Conservation (phyloP, 1,139 yeast species). For the Taphrina sp. region DNA sequence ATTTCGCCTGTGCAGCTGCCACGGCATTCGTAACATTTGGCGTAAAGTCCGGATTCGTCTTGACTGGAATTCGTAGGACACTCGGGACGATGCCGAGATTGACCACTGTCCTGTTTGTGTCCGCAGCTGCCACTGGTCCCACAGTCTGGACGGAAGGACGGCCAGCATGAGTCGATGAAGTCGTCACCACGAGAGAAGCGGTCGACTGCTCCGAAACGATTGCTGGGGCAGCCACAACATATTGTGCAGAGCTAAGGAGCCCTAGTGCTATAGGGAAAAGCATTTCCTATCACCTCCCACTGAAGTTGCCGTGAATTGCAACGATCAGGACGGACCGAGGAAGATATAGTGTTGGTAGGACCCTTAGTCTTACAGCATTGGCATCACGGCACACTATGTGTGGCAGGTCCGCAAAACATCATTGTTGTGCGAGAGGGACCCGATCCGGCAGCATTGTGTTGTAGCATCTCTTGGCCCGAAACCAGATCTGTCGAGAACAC, state of each 20-base stretch:
- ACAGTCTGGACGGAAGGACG: slow-evolving; percentile 5
- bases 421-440: too few species aligned
- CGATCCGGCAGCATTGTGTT: too few species aligned
- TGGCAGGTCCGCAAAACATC: too few species aligned
- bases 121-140: slow-evolving; percentile 19
- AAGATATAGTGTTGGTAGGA: too few species aligned
- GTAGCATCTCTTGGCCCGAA: too few species aligned
- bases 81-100: slow-evolving; percentile 29
- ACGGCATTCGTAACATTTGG: slow-evolving; percentile 21
- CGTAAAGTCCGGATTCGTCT: slow-evolving; percentile 20
- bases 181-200: not conserved
- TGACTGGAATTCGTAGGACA: slow-evolving; percentile 19
- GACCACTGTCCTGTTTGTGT: slow-evolving; percentile 12
- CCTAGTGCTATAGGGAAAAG: too few species aligned
- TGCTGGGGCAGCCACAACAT: not conserved
- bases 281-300: too few species aligned
- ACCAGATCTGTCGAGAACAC: too few species aligned
- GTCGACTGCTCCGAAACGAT: not conserved
- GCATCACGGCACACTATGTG: too few species aligned
- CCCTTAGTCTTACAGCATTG: too few species aligned
- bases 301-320: too few species aligned
- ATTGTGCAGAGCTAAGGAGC: not conserved
- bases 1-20: slow-evolving; percentile 21
- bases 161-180: not conserved
- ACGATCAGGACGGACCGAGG: too few species aligned